Conservation (phyloP, 805 yeast genomes). For the Zygosaccharomyces gambellarensis region DNA sequence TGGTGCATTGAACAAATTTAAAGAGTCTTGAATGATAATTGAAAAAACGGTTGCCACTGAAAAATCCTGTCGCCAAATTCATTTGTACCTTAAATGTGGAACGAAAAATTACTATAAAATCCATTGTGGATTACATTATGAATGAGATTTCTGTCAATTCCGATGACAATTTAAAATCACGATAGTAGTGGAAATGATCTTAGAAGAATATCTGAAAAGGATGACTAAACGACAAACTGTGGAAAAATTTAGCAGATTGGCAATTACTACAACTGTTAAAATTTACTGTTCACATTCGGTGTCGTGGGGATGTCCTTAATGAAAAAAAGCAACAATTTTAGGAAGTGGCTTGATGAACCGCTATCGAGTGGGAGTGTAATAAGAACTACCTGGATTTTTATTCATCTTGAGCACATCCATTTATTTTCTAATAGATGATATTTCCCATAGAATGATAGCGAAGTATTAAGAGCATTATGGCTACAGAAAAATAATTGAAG, state of each 20-base stretch:
- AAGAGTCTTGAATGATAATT: conserved; percentile 48
- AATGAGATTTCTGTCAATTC: conserved; percentile 36
- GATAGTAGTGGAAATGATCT: conserved; percentile 48
- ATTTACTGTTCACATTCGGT: conserved; percentile 63
- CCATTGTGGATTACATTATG: conserved; percentile 47
- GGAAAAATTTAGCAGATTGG: conserved; percentile 43
- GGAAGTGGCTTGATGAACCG: conserved; percentile 55
- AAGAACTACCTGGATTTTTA: conserved; percentile 58
- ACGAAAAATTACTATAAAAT: conserved; percentile 46
- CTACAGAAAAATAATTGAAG: conserved; percentile 48
- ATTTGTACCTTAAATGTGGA: conserved; percentile 53
- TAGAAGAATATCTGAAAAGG: conserved; percentile 58
- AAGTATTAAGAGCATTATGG: conserved; percentile 59
- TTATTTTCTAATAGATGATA: conserved; percentile 68
- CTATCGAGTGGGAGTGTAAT: conserved; percentile 59
- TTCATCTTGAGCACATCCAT: conserved; percentile 65
- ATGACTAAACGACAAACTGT: conserved; percentile 47
- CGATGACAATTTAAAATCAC: conserved; percentile 41
- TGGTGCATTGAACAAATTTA: conserved; percentile 46
- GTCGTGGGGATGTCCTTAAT: conserved; percentile 64
- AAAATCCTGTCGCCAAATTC: conserved; percentile 55
- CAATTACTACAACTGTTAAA: conserved; percentile 49
- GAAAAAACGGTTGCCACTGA: conserved; percentile 50
- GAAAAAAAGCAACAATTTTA: conserved; percentile 38
- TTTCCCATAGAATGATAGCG: conserved; percentile 63